Percentiles rank a stretch among this genome's conserved stretches.
Evolutionary conservation across 2,329 filamentous ascomycete genomes (phyloP).

Genomic region (Pestalotiopsis sp.): DNA sequence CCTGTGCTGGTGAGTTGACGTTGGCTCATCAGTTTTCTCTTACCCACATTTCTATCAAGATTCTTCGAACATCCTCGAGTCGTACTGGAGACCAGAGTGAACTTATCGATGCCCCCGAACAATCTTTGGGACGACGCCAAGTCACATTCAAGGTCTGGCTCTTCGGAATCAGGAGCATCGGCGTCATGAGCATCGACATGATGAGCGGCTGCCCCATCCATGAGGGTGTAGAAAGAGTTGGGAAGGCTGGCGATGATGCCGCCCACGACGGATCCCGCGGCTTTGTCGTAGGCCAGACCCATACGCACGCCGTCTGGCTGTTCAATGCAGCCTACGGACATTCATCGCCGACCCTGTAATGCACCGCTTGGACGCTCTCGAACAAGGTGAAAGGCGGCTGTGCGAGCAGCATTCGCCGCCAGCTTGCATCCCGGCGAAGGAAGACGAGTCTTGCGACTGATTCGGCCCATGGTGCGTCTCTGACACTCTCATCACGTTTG

Average conservation of each 20-base stretch:
- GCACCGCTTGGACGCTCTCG: background rate
- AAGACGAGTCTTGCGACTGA: background rate
- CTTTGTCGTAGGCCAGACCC: conserved; percentile 1
- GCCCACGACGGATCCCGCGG: background rate
- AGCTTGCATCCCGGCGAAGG: background rate
- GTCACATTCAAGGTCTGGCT: background rate
- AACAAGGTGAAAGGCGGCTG: conserved; percentile 3
- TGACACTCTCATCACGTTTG: background rate
- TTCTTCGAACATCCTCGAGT: background rate
- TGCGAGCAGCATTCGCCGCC: background rate
- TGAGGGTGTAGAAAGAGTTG: background rate
- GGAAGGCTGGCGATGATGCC: background rate
- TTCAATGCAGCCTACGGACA: background rate
- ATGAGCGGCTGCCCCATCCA: background rate
- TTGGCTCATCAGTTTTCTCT: background rate
- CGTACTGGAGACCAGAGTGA: background rate
- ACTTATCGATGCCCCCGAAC: conserved; percentile 1
- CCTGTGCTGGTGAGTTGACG: background rate
- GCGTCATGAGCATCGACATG: background rate
- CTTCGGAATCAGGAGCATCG: background rate
- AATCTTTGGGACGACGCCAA: background rate
- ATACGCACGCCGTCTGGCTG: background rate
- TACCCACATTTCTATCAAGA: background rate
- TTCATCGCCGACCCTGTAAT: background rate
- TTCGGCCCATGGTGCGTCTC: background rate